phyloP scores from a whole-genome alignment of 2,329 filamentous ascomycete genomes.

The Pseudogymnoascus sp. region DNA sequence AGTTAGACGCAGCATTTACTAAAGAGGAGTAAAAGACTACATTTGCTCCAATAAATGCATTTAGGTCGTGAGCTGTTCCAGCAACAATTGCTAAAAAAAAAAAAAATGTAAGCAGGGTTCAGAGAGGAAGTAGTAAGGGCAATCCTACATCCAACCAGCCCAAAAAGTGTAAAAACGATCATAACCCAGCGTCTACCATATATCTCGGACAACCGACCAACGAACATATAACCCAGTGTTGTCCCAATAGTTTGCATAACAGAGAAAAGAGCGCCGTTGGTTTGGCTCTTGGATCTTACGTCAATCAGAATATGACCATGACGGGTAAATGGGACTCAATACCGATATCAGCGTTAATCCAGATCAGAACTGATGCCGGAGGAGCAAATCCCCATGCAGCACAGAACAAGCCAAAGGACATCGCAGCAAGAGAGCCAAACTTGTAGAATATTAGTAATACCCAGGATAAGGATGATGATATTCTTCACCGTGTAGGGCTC shows the following conservation, averaged over 20 bases:
- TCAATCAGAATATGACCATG: not conserved
- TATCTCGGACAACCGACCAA: conserved; percentile 35
- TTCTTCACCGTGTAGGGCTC: not conserved
- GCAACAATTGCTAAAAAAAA: conserved; percentile 21
- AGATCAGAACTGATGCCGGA: not conserved
- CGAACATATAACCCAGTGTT: conserved; percentile 33
- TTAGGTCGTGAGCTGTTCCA: conserved; percentile 24
- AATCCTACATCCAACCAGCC: not conserved
- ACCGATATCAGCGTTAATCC: not conserved
- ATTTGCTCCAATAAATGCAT: conserved; percentile 25
- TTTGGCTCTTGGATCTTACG: not conserved
- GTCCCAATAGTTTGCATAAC: conserved; percentile 27
- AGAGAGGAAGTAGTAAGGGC: not conserved
- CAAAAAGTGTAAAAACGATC: conserved; percentile 17
- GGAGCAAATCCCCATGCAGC: not conserved
- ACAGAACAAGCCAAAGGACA: not conserved
- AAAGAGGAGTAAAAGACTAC: not conserved
- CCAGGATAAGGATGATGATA: not conserved
- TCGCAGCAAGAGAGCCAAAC: not conserved
- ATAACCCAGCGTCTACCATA: conserved; percentile 36
- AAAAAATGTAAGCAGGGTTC: not conserved
- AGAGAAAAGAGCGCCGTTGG: not conserved
- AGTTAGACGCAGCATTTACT: not conserved
- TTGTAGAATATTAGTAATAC: not conserved
- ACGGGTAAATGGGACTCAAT: not conserved